A percentile compares a stretch with the other conserved stretches of the same genome.
These are phyloP conservation scores for Magnolia officinalis DNA, from an alignment of 164 flowering plant genomes.

Conservation along the genomic window DNA sequence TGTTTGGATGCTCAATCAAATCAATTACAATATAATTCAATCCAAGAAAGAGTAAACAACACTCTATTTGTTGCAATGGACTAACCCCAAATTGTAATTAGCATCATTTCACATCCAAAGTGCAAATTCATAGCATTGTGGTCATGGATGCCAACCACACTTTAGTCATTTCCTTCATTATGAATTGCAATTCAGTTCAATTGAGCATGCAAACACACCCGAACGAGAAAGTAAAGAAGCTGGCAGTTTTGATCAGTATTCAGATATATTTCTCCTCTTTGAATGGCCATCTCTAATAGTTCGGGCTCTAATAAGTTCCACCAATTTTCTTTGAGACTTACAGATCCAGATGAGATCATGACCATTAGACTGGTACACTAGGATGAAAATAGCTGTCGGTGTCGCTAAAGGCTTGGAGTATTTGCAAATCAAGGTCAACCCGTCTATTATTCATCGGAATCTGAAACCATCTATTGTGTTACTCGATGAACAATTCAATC, in stretches of 20 bases:
- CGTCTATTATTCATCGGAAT: conserved; percentile 82
- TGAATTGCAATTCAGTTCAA: no score
- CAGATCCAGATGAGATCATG: conserved; percentile 50
- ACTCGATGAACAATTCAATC: conserved; percentile 52
- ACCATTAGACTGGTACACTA: conserved; percentile 66
- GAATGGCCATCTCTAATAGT: no score
- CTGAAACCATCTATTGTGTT: conserved; percentile 80
- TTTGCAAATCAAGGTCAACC: conserved; percentile 66
- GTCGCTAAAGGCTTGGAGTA: conserved; percentile 88
- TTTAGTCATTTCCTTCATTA: no score
- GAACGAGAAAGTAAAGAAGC: no score
- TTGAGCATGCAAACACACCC: no score
- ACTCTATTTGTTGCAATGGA: background rate
- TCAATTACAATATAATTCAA: background rate
- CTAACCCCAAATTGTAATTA: background rate
- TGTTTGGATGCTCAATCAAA: no score
- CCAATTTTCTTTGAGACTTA: conserved; percentile 12
- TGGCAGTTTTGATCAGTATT: no score
- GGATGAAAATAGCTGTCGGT: conserved; percentile 79
- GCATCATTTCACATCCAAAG: no score
- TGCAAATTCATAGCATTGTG: no score
- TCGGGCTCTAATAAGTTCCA: no score
- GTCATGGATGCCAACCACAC: no score
- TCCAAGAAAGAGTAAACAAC: background rate
- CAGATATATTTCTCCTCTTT: background rate